phyloP scores from a whole-genome alignment of 495 filamentous ascomycete species.

The Neurospora terricola region DNA sequence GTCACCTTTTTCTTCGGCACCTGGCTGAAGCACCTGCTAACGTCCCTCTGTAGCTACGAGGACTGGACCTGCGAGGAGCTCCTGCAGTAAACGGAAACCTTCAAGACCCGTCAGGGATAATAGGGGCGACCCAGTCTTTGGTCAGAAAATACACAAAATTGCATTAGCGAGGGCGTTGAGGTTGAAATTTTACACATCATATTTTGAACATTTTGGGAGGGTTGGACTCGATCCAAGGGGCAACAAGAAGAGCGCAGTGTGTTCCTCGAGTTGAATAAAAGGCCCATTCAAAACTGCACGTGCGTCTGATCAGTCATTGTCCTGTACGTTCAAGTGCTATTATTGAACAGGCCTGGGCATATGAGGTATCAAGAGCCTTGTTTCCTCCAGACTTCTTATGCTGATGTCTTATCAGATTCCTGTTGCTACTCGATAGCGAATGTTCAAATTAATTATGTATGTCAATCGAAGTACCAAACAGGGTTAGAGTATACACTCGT shows the following conservation, averaged over 20 bases:
- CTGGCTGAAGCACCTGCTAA: constrained; percentile 10
- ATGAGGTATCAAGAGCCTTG: neutral
- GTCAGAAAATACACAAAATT: constrained; percentile 9
- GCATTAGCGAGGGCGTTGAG: constrained; percentile 26
- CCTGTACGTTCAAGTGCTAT: neutral
- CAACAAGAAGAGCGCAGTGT: neutral
- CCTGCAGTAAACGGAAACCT: constrained; percentile 34
- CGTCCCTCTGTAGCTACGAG: constrained; percentile 60
- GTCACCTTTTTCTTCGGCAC: constrained; percentile 23
- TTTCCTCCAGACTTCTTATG: neutral
- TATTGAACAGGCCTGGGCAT: neutral
- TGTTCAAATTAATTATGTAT: neutral
- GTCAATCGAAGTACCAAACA: neutral
- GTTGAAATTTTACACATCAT: neutral
- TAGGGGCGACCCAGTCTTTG: neutral
- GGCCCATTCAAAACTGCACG: neutral
- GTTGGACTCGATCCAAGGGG: neutral
- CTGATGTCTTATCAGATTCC: neutral
- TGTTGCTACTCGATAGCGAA: neutral
- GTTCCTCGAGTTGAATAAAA: neutral
- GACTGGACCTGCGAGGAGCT: constrained; percentile 99
- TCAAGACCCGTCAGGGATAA: neutral
- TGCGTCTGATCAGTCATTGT: neutral
- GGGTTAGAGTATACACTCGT: neutral
- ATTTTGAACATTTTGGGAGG: neutral